Percentiles rank a stretch among this genome's conserved stretches.
Conservation (phyloP, 2,329 filamentous ascomycete species). For the Colletotrichum tropicicola region DNA sequence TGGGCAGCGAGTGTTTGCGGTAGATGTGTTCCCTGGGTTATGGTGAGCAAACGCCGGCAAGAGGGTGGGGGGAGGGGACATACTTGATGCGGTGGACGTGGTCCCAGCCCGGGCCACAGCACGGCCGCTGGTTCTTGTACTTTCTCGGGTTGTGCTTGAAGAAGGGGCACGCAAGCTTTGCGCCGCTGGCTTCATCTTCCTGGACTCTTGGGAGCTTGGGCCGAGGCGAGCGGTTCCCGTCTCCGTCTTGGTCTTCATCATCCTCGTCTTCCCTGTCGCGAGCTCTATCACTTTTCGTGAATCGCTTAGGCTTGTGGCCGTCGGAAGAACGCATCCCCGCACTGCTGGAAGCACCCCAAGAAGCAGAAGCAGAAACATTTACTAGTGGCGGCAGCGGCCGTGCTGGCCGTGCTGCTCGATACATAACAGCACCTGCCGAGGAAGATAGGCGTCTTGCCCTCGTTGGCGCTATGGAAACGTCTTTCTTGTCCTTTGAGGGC, state of each 20-base stretch:
- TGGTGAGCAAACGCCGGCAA: background rate
- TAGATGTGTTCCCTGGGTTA: conserved; percentile 46
- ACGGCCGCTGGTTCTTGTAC: conserved; percentile 44
- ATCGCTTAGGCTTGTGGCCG: no score
- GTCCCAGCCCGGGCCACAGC: conserved; percentile 47
- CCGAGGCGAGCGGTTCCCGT: background rate
- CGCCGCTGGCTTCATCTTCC: background rate
- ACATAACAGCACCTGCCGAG: no score
- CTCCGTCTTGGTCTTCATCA: background rate
- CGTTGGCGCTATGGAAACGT: no score
- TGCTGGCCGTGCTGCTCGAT: no score
- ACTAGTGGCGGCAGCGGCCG: no score
- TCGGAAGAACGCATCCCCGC: no score
- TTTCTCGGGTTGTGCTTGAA: conserved; percentile 48
- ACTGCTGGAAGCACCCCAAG: no score
- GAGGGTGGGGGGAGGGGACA: background rate
- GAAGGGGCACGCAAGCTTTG: conserved; percentile 47
- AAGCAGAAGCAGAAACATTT: no score
- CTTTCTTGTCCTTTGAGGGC: no score
- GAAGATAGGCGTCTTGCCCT: no score
- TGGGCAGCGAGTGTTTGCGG: conserved; percentile 44
- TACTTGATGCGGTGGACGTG: conserved; percentile 50
- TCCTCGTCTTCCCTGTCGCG: background rate
- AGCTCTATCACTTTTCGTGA: background rate
- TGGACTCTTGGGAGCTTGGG: conserved; percentile 15